Evolutionary conservation across 257 asterid genomes (phyloP), one percentile per base, ranked within the genome.

Genomic region (Lycium barbarum): DNA sequence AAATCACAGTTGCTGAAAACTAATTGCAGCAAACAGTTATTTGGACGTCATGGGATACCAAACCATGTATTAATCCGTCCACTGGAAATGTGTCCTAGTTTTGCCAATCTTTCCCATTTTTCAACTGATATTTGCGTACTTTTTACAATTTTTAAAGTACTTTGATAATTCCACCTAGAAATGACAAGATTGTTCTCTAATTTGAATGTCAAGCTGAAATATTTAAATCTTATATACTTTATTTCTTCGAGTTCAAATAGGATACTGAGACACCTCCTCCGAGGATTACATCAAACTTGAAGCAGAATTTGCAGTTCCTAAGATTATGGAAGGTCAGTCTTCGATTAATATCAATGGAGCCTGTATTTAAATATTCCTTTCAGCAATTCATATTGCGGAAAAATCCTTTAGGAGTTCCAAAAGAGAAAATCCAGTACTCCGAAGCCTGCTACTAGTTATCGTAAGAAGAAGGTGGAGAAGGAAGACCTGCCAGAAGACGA

Each of bases 391-490:
- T 63, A 82, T 88, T 72, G 47, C 57, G 43, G 45, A 83, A 62
- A 70, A 38, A 54, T 57, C 35, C 63, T 59, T 22, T 87, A 96
- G 99, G 99, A 96, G 86, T 93, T 92, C 83, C 95, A 89, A 91
- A 91, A 70, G 86, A 92, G 90, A 88, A 93, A 93, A 85, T 88
- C 95, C 33, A 73, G 83, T 87, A 88, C 93, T 14, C 90, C 95
- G 15, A 95, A 81, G 93, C 98, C 99, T 80, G 88, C 95, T 79
- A 95, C 99, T 86, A 93, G 98, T 84, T 96, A 95, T 88, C 95
- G 98, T 67, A 92, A 89, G 83, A 96, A 95, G 91, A 93, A 90
- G 91, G 88, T 90, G 79, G 98, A 93, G 90, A 96, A 93, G 93
- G 98, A 92, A 86, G 95, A 93, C 88, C 78, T 93, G 89, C 95